Evolutionary conservation across 2,329 filamentous ascomycete species (phyloP), one percentile per base, ranked within the genome.

Genomic region (Ophiostoma angusticollis): DNA sequence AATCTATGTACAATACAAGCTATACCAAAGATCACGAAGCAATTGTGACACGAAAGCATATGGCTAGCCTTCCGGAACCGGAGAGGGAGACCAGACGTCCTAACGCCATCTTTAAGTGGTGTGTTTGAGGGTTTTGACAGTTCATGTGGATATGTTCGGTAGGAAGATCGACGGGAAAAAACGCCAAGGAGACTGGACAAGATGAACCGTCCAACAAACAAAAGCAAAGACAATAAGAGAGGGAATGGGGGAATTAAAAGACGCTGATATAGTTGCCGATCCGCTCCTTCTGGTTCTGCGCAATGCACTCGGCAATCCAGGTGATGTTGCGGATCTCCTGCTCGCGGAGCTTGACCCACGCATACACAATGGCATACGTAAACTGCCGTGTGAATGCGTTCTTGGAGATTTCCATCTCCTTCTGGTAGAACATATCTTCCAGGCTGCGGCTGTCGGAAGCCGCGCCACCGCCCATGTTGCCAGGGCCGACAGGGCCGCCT

Each of bases 321-420:
- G 91, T 96, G 55, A 98, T 94, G 63, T 98, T 98, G 49, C 91
- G 83, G 53, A 96, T 95, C 81, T 98, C 91, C 87, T 98, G 91
- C 63, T 98, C 91, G 59, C 87, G 78, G 54, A 98, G 66, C 68
- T 93, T 95, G 43, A 98, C 84, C 91, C 91, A 98, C 14, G 86
- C 86, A 58, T 96, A 98, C 36, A 98, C 84, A 50, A 96, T 84
- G 25, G 84, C 83, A 52, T 84, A 86, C 12, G 86, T 93, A 59
- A 98, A 98, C 59, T 98, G 91, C 50, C 85, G 75, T 5, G 91
- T 98, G 57, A 98, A 98, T 8, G 87, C 85, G 44, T 80, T 65
- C 70, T 98, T 98, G 40, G 84, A 89, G 47, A 96, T 81, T 59
- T 98, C 87, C 91, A 96, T 96, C 65, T 98, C 91, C 65, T 94